A percentile compares a stretch with the other conserved stretches of the same genome.
Conservation (phyloP, 164 flowering plant species). For the Hamamelis virginiana region DNA sequence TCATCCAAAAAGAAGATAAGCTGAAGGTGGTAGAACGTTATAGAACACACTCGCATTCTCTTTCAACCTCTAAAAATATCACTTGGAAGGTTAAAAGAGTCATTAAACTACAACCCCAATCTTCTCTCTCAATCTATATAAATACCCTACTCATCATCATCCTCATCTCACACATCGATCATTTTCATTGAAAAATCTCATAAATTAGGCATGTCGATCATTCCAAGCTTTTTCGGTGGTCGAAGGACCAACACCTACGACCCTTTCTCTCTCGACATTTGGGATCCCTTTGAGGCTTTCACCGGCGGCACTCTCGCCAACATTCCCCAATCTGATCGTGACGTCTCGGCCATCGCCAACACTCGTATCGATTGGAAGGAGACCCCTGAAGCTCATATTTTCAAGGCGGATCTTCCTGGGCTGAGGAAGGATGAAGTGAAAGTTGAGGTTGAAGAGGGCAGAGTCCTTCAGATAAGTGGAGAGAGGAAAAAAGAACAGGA, state of each 20-base stretch:
- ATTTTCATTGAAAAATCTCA: too few species aligned
- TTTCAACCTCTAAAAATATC: too few species aligned
- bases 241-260: constrained; percentile 22
- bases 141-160: too few species aligned
- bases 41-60: too few species aligned
- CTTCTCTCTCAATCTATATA: too few species aligned
- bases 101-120: too few species aligned
- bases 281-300: constrained; percentile 26
- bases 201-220: not conserved
- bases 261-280: constrained; percentile 25
- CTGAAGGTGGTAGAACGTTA: too few species aligned
- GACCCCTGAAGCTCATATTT: constrained; percentile 18
- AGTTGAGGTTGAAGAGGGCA: constrained; percentile 25
- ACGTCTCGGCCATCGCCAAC: constrained; percentile 11
- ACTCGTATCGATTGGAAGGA: constrained; percentile 24
- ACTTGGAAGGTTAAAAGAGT: too few species aligned
- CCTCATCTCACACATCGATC: too few species aligned
- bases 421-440: constrained; percentile 27
- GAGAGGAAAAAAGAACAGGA: constrained; percentile 24
- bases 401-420: constrained; percentile 20
- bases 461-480: constrained; percentile 24
- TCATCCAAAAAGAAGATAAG: too few species aligned
- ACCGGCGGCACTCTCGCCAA: not conserved
- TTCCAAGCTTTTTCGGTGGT: constrained; percentile 18
- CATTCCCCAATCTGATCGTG: not conserved